Conservation (phyloP, 2,329 filamentous ascomycete genomes). For the Stemphylium vesicarium region DNA sequence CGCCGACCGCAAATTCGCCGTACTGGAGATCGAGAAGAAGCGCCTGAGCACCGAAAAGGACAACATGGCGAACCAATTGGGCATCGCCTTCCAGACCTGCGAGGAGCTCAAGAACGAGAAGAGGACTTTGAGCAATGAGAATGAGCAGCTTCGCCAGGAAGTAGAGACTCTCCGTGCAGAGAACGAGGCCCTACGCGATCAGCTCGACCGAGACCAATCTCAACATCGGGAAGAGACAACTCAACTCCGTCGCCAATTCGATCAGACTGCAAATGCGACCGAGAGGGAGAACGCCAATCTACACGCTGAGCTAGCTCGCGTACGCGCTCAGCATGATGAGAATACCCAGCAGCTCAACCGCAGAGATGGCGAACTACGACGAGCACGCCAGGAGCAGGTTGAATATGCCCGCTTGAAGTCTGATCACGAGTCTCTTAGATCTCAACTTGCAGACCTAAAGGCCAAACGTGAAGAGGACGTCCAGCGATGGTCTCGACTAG, state of each 20-base stretch:
- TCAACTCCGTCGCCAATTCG: conserved; percentile 42
- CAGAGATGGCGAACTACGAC: conserved; percentile 44
- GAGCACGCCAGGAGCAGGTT: conserved; percentile 45
- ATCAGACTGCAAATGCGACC: conserved; percentile 41
- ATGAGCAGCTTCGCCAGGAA: conserved; percentile 46
- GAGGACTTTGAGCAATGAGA: conserved; percentile 45
- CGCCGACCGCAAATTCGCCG: conserved; percentile 66
- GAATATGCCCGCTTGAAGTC: conserved; percentile 65
- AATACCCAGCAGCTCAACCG: conserved; percentile 44
- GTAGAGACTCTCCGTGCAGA: conserved; percentile 44
- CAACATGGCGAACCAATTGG: conserved; percentile 67
- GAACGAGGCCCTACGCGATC: conserved; percentile 43
- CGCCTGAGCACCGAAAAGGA: conserved; percentile 69
- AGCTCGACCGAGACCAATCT: conserved; percentile 41
- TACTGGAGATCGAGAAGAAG: conserved; percentile 69
- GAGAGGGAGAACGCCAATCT: conserved; percentile 45
- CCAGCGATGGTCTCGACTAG: conserved; percentile 41
- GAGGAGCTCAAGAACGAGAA: conserved; percentile 58
- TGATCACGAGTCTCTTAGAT: conserved; percentile 72
- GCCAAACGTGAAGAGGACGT: conserved; percentile 67
- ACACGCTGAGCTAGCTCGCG: conserved; percentile 40
- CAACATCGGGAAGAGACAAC: conserved; percentile 45
- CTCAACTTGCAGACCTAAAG: conserved; percentile 77
- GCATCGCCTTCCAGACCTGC: conserved; percentile 65
- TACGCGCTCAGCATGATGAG: conserved; percentile 46